Evolutionary conservation across 768 basidiomycete species (phyloP), one percentile per base, ranked within the genome.

Genomic region (Russula sp.): DNA sequence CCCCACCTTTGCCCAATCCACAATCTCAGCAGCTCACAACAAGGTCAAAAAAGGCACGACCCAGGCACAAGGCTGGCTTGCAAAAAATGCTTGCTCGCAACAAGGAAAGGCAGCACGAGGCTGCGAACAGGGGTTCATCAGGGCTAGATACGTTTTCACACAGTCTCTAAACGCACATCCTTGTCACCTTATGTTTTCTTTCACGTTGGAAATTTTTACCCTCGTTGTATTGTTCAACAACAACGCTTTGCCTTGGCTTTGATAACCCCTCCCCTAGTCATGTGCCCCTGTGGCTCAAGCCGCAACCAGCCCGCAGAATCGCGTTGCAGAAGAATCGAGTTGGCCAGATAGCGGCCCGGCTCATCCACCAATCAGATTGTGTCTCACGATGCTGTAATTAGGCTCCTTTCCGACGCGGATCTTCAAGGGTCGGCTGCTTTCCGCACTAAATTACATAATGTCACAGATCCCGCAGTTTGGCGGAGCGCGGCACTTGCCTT

Each of bases 81-180:
- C 86, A 83, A 69, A 79, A 83, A 46, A 79, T 91, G 76, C 75
- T 90, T 38, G 78, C 79, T 32, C 80, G 81, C 43, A 87, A 85
- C 64, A 81, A 79, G 50, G 76, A 84, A 64, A 76, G 79, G 66
- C 76, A 81, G 53, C 75, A 74, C 66, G 76, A 77, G 72, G 58
- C 47, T 10, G n/a, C 46, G 13, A 54, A 58, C 38, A 59, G 56
- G 43, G 50, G 49, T 13, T 13, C 58, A 8, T 47, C 60, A 14
- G 60, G 54, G 11, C 47, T 64, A 20, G 49, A 47, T 46, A 63
- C 60, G 20, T 61, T 64, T 32, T 45, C 62, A 39, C 63, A 62
- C 42, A 25, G 42, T 51, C 60, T 64, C 36, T 60, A 25, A 52
- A 41, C 20, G 8, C 38, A 42, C 41, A 20, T 39, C 39, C 18